Evolutionary conservation across 352 stramenopile genomes (phyloP).

Genomic region (Phytophthora crassamura): DNA sequence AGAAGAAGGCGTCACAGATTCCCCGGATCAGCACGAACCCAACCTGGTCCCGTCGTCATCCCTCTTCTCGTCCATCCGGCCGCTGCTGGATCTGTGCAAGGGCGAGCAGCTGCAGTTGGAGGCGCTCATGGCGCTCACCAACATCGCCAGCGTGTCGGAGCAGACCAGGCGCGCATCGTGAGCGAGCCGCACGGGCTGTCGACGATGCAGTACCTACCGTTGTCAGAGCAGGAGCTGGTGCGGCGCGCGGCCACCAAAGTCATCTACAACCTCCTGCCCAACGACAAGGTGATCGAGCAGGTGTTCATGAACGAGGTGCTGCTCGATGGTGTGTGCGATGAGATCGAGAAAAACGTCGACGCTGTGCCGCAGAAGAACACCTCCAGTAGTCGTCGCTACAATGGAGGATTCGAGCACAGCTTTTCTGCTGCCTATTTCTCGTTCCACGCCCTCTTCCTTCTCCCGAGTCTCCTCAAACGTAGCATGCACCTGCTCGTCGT

Average conservation of each 20-base stretch:
- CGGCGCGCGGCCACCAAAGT: constrained; percentile 96
- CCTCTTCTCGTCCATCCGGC: constrained; percentile 77
- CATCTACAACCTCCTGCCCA: constrained; percentile 96
- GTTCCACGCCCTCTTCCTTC: no score
- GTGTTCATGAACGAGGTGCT: constrained; percentile 92
- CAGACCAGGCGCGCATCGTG: constrained; percentile 92
- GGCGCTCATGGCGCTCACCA: constrained; percentile 97
- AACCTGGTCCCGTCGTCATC: constrained; percentile 83
- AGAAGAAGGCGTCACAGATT: constrained; percentile 58
- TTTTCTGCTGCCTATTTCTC: no score
- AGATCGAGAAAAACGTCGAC: no score
- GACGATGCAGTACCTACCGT: constrained; percentile 93
- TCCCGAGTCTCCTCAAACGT: no score
- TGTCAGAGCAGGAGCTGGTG: constrained; percentile 97
- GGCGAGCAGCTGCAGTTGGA: constrained; percentile 95
- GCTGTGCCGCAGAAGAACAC: no score
- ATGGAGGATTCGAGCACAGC: no score
- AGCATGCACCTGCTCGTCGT: no score
- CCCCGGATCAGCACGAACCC: constrained; percentile 97
- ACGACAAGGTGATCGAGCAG: constrained; percentile 93
- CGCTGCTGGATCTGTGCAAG: constrained; percentile 94
- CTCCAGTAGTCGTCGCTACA: no score
- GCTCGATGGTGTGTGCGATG: no score
- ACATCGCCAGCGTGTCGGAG: constrained; percentile 94
- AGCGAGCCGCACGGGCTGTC: constrained; percentile 69